Conservation (phyloP, 1,284 basidiomycete species). For the Cronartium quercuum region DNA sequence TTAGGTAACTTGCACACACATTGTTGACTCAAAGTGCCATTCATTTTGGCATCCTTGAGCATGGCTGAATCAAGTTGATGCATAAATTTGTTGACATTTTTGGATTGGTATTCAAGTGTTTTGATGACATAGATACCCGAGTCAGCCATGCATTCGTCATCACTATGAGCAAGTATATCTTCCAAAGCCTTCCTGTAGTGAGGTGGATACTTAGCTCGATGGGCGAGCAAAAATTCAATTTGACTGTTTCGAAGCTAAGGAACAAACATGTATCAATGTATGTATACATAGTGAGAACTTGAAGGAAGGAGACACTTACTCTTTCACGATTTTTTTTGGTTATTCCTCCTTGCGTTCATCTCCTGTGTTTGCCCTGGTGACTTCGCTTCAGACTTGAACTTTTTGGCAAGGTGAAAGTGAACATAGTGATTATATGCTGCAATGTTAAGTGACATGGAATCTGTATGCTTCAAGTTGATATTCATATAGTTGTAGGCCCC, state of each 20-base stretch:
- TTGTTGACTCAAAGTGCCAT: not conserved
- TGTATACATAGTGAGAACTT: not conserved
- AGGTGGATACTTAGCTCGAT: not conserved
- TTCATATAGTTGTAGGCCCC: slow-evolving; percentile 29
- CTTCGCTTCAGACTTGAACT: not conserved
- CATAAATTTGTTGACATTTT: slow-evolving; percentile 10
- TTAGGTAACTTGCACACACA: slow-evolving; percentile 2
- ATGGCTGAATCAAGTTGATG: slow-evolving; percentile 9
- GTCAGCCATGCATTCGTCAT: not conserved
- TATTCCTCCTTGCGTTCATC: not conserved
- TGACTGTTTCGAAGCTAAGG: not conserved
- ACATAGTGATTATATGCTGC: slow-evolving; percentile 22
- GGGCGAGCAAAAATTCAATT: not conserved
- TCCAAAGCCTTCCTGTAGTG: not conserved
- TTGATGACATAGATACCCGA: not conserved
- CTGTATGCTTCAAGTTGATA: not conserved
- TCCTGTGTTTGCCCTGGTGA: not conserved
- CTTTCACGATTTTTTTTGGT: not conserved
- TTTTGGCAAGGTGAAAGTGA: not conserved
- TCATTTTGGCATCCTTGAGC: not conserved
- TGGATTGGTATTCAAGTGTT: slow-evolving; percentile 11
- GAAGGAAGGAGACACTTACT: not conserved
- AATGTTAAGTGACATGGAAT: not conserved
- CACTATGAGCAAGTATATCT: not conserved
- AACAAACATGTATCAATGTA: not conserved